phyloP scores from a whole-genome alignment of 2,329 filamentous ascomycete species.

The Neocucurbitaria cava region DNA sequence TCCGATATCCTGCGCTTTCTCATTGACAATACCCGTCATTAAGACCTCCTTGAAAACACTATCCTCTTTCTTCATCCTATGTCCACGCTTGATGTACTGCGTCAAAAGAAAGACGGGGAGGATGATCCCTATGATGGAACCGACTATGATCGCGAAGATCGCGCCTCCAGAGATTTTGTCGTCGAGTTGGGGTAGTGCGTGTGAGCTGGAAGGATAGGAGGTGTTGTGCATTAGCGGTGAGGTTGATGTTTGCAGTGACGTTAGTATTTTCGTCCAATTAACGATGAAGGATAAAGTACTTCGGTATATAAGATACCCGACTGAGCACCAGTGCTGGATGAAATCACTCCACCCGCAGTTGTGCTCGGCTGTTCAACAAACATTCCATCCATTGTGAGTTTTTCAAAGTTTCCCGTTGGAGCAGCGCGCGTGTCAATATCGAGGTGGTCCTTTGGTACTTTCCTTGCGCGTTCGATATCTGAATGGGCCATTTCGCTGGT shows the following conservation, averaged over 20 bases:
- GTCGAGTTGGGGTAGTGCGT: neutral
- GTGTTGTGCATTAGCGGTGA: neutral
- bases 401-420: neutral
- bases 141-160: constrained; percentile 4
- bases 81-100: neutral
- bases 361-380: neutral
- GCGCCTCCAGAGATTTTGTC: neutral
- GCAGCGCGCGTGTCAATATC: constrained; percentile 3
- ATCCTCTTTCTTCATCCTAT: neutral
- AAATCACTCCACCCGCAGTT: neutral
- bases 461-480: neutral
- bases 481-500: neutral
- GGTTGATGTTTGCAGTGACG: neutral
- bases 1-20: constrained; percentile 3
- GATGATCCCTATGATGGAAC: constrained; percentile 1
- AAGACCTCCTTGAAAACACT: constrained; percentile 1
- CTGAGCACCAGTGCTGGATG: neutral
- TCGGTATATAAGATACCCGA: neutral
- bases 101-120: constrained; percentile 2
- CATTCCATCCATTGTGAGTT: neutral
- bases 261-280: neutral
- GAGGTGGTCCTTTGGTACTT: neutral
- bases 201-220: neutral
- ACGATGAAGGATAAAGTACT: too few relatives aligned
- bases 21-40: neutral